These are phyloP conservation scores for Alternaria panax DNA, from an alignment of 2,329 filamentous ascomycete genomes.

Conservation along the genomic window DNA sequence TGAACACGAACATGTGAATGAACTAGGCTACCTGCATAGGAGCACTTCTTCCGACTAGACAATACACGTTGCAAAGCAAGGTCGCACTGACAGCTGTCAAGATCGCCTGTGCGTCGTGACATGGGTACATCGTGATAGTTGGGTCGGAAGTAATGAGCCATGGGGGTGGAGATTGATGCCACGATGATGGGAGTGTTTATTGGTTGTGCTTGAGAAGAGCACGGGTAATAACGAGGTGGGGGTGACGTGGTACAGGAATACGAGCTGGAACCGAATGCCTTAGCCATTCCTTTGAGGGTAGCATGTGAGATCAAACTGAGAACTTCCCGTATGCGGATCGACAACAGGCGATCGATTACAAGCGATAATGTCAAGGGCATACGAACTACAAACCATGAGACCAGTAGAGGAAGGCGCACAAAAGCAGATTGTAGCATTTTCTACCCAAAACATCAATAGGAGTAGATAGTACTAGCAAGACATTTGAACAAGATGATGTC, in stretches of 20 bases:
- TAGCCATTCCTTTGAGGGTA: not conserved
- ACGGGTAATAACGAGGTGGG: not conserved
- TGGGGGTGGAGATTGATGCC: not conserved
- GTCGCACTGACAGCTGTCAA: constrained; percentile 18
- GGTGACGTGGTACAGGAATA: not conserved
- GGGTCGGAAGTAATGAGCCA: not conserved
- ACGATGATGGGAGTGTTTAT: not conserved
- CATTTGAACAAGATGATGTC: not conserved
- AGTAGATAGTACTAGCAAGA: not conserved
- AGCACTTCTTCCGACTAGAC: not conserved
- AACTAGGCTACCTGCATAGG: constrained; percentile 15
- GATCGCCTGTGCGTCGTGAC: not conserved
- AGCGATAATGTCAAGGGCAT: not conserved
- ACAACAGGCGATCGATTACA: not conserved
- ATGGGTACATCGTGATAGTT: not conserved
- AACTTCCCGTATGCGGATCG: not conserved
- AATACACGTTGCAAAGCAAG: not conserved
- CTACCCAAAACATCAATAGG: not conserved
- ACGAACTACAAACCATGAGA: not conserved
- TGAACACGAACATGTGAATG: constrained; percentile 7
- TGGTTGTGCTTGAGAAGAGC: not conserved
- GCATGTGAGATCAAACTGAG: not conserved
- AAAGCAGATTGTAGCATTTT: not conserved
- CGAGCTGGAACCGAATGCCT: not conserved
- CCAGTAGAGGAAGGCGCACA: not conserved